These are phyloP conservation scores for Durio zibethinus DNA, from an alignment of 345 rosid species.

Conservation along the genomic window DNA sequence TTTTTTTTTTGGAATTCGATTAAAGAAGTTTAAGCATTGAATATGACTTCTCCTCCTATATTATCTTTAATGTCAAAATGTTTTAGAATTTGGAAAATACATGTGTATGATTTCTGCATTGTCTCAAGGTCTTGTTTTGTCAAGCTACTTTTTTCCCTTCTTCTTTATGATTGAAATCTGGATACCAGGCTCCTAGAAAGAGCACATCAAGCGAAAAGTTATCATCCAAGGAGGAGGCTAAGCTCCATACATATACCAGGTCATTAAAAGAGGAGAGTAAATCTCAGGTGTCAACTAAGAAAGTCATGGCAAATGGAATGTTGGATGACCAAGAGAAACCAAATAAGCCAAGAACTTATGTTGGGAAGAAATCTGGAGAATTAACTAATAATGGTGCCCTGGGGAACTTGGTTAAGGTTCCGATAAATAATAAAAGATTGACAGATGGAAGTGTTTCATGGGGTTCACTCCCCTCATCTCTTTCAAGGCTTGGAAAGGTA, in stretches of 20 bases:
- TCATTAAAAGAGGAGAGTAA: constrained; percentile 56
- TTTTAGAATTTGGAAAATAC: neutral
- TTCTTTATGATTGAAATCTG: neutral
- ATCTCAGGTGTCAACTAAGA: constrained; percentile 40
- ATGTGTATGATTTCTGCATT: neutral
- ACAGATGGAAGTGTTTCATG: constrained; percentile 65
- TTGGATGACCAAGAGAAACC: constrained; percentile 49
- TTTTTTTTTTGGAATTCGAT: neutral
- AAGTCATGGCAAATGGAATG: constrained; percentile 43
- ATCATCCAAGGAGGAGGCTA: constrained; percentile 53
- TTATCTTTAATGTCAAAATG: neutral
- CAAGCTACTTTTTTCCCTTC: neutral
- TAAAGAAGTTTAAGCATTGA: neutral
- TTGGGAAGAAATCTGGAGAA: constrained; percentile 50
- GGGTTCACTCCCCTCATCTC: constrained; percentile 74
- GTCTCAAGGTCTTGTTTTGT: neutral
- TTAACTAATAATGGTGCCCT: constrained; percentile 49
- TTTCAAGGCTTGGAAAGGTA: constrained; percentile 92
- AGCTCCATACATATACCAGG: constrained; percentile 40
- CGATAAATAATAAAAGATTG: constrained; percentile 54
- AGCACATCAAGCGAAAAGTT: constrained; percentile 65
- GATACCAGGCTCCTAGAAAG: constrained; percentile 66
- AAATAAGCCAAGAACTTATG: constrained; percentile 38
- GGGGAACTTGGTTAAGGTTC: constrained; percentile 65
- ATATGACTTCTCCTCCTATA: neutral